Conservation (phyloP, 1,284 basidiomycete genomes). For the Ustilago cynodontis region DNA sequence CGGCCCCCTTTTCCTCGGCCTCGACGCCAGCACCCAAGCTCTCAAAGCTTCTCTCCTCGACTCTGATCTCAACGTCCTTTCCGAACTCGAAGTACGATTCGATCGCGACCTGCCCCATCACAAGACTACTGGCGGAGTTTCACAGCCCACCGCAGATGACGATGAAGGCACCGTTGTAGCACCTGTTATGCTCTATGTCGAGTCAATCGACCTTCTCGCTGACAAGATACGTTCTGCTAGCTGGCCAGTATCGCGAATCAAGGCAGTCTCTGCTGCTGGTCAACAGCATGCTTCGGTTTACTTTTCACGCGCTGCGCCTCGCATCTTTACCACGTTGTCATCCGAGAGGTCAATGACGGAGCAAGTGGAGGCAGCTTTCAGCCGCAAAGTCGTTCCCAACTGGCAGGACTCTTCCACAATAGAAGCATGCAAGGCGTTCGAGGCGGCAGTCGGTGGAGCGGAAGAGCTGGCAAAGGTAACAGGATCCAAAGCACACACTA, state of each 20-base stretch:
- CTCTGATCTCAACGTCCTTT: conserved; percentile 76
- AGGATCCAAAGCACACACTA: conserved; percentile 85
- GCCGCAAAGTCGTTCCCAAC: conserved; percentile 80
- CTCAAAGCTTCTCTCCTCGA: conserved; percentile 79
- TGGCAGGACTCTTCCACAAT: conserved; percentile 93
- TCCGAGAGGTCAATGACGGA: conserved; percentile 73
- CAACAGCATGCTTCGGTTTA: conserved; percentile 95
- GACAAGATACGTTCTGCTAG: conserved; percentile 77
- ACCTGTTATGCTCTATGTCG: conserved; percentile 85
- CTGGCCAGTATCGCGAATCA: conserved; percentile 76
- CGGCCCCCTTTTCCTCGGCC: conserved; percentile 79
- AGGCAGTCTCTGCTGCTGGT: conserved; percentile 80
- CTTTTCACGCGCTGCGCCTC: conserved; percentile 78
- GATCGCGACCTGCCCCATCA: conserved; percentile 82
- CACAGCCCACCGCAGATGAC: conserved; percentile 25
- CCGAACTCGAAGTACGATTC: conserved; percentile 83
- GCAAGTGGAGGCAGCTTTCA: conserved; percentile 76
- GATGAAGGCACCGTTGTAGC: conserved; percentile 75
- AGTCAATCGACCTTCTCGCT: conserved; percentile 84
- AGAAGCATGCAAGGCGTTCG: conserved; percentile 79
- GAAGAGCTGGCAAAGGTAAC: conserved; percentile 80
- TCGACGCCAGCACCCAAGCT: conserved; percentile 89
- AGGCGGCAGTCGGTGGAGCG: conserved; percentile 75
- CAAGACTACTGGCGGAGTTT: conserved; percentile 75
- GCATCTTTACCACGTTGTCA: conserved; percentile 75